Base-by-base conservation (phyloP, 441 rosid genomes). In the Corymbia citriodora region DNA sequence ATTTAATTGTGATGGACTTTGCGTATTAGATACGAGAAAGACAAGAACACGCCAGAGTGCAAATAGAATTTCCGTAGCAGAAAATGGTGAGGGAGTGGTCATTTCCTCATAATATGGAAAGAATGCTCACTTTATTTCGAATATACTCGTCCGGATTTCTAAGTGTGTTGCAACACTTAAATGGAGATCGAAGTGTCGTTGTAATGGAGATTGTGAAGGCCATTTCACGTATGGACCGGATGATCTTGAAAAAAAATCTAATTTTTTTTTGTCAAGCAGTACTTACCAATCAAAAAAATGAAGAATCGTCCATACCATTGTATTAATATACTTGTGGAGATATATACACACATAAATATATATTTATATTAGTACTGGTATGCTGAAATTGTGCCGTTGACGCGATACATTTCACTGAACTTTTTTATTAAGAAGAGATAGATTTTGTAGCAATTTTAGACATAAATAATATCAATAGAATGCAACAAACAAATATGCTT, bases 61-160 rank as follows among this genome's bases (percentile, higher is more conserved):
- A 31, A 31, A 31, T 17, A 9, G 33, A 9, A 65, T n/a, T 68
- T 31, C 7, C 17, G 2, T 31, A 18, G 12, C 1, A 68, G 23
- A 68, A 68, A 31, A 16, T 2, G 7, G 45, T 16, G 79, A 31
- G 7, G 7, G 45, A 31, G 45, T 68, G 79, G 23, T 16, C 23
- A 16, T 31, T 68, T 68, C 25, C 79, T 68, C 79, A 3, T 27
- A 17, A 17, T 31, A 31, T 1, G 21, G 45, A 68, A 68, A 68
- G 45, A 68, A 31, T 68, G 19, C 79, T 68, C 7, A 17, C 79
- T 68, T 7, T 17, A 68, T 15, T 68, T 31, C 11, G 45, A 16
- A 31, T 0, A 0, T 4, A 68, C 7, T 31, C 21, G 0, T 68
- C 74, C 21, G 1, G 11, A 68, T 68, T 68, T 68, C 0, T 1